phyloP scores from a whole-genome alignment of 2,329 filamentous ascomycete species.

The Zymoseptoria ardabiliae region DNA sequence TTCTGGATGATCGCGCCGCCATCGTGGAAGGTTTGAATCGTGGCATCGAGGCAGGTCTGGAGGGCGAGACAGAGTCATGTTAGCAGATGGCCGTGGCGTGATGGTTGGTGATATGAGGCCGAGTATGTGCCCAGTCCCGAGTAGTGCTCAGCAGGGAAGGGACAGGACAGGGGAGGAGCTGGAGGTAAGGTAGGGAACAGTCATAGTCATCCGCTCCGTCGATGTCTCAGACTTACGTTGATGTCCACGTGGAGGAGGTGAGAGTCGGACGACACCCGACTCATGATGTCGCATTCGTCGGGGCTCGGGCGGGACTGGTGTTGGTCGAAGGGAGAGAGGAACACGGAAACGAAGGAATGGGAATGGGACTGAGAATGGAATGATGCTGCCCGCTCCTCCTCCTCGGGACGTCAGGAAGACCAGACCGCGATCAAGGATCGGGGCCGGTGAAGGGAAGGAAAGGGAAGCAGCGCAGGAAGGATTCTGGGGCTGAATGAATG shows the following conservation, averaged over 20 bases:
- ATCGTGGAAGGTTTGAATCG: conserved; percentile 23
- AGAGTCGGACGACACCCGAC: background rate
- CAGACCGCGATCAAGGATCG: background rate
- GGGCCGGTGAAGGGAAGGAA: no score
- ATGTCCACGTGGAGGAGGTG: background rate
- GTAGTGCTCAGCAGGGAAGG: background rate
- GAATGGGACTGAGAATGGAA: no score
- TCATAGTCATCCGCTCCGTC: background rate
- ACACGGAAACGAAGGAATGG: background rate
- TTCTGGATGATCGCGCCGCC: conserved; percentile 26
- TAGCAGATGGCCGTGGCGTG: background rate
- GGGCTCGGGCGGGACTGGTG: background rate
- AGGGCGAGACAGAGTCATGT: background rate
- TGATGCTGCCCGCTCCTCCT: no score
- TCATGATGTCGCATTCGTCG: background rate
- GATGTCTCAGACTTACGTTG: background rate
- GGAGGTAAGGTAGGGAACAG: no score
- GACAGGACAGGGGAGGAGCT: background rate
- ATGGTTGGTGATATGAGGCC: background rate
- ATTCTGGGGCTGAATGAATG: no score
- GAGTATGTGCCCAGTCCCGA: background rate
- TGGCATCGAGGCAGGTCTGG: conserved; percentile 23
- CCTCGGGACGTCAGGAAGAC: no score
- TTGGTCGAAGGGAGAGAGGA: background rate
- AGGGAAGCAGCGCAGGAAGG: no score